Evolutionary conservation across 768 basidiomycete species (phyloP).

Genomic region (Leccinum broughii): DNA sequence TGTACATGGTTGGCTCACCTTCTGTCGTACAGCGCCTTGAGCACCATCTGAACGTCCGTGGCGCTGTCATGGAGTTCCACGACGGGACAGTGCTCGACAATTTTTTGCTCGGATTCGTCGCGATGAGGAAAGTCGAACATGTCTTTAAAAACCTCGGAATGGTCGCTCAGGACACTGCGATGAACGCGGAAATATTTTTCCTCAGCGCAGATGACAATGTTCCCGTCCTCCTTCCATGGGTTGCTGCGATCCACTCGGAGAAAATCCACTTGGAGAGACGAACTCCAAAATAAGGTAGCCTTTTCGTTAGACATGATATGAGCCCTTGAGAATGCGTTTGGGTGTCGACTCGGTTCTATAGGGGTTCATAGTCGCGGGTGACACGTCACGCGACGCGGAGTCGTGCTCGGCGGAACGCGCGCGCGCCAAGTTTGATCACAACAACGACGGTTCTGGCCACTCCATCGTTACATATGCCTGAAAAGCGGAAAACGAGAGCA

Average conservation of each 20-base stretch:
- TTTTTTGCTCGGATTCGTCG: background rate
- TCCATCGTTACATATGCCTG: constrained; percentile 19
- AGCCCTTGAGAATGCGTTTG: no score
- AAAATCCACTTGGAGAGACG: background rate
- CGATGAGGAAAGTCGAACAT: constrained; percentile 21
- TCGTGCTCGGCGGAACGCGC: background rate
- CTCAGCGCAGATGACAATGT: constrained; percentile 26
- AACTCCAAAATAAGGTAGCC: no score
- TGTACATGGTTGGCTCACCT: background rate
- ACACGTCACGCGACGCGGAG: constrained; percentile 30
- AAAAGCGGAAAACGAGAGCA: constrained; percentile 26
- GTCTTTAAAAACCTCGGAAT: constrained; percentile 32
- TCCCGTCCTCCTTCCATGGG: constrained; percentile 25
- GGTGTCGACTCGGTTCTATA: no score
- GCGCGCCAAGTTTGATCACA: constrained; percentile 1
- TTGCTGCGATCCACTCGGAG: background rate
- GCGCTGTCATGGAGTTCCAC: constrained; percentile 16
- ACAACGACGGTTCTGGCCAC: background rate
- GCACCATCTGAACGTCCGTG: constrained; percentile 14
- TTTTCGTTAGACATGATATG: background rate
- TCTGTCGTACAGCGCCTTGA: constrained; percentile 21
- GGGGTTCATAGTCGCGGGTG: constrained; percentile 8
- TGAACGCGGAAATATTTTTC: constrained; percentile 33
- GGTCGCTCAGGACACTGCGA: constrained; percentile 24
- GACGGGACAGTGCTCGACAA: constrained; percentile 21